These are phyloP conservation scores for Fomitopsis pinicola DNA, from an alignment of 1,284 basidiomycete species.

Conservation along the genomic window DNA sequence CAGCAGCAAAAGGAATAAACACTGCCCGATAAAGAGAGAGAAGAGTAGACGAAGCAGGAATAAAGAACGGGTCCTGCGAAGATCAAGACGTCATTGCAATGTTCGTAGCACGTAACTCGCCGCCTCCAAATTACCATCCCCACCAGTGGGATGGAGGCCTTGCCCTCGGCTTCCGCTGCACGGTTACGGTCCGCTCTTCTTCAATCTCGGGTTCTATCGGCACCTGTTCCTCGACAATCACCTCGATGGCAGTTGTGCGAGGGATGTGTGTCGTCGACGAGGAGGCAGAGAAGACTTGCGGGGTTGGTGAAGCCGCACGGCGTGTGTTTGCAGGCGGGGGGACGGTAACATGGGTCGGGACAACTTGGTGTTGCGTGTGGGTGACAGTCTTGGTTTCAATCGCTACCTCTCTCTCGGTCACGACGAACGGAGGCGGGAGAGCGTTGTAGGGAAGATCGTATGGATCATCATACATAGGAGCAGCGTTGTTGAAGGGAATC, in stretches of 20 bases:
- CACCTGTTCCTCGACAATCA: constrained; percentile 50
- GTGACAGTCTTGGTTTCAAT: constrained; percentile 64
- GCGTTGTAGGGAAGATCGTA: constrained; percentile 37
- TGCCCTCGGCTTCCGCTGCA: constrained; percentile 15
- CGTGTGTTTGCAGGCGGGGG: constrained; percentile 77
- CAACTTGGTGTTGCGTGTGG: constrained; percentile 49
- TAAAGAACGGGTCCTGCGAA: constrained; percentile 16
- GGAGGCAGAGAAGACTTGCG: constrained; percentile 52
- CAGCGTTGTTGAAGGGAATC: constrained; percentile 14
- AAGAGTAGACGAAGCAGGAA: neutral
- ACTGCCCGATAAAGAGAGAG: constrained; percentile 13
- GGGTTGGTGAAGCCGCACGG: constrained; percentile 66
- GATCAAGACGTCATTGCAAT: constrained; percentile 13
- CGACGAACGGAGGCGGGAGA: constrained; percentile 53
- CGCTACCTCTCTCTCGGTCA: constrained; percentile 48
- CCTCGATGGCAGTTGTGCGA: constrained; percentile 65
- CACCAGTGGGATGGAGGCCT: neutral
- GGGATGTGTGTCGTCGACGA: constrained; percentile 53
- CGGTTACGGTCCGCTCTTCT: constrained; percentile 12
- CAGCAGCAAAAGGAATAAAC: constrained; percentile 9
- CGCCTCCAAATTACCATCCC: neutral
- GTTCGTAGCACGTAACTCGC: constrained; percentile 10
- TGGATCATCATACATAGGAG: neutral
- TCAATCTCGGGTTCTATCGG: constrained; percentile 25
- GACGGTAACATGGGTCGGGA: constrained; percentile 50